Base-by-base conservation (phyloP, 2,329 filamentous ascomycete species). In the Fusarium udum region DNA sequence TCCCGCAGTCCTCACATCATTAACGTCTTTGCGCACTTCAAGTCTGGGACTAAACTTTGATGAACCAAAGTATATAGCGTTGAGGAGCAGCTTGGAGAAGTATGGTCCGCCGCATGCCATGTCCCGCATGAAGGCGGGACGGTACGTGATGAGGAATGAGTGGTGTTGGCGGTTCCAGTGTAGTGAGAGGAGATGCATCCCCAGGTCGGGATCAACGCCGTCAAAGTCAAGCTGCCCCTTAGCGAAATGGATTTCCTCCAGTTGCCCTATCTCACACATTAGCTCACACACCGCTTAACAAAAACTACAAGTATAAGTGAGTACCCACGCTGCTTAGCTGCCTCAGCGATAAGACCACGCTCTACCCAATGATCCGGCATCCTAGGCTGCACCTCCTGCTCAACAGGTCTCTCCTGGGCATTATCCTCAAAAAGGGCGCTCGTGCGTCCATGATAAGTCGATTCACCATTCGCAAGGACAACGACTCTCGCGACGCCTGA, bases 161-260 rank as follows among this genome's bases (percentile, higher is more conserved):
- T 86, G 82, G 65, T 88, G 86, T 67, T 88, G 87, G 7, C 87
- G 83, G 73, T 87, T 88, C 86, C 87, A 89, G 64, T 88, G 85
- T 2, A 89, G 72, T 1, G 82, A 81, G 1, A 89, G 77, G 11
- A 89, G 75, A 43, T 88, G 85, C 79, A 88, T 83, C 4, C 83
- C 87, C 14, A 88, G 71, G 13, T 88, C 85, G 0, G 86, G 84
- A 42, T 87, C 84, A 2, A 89, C 83, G 3, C 87, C 87, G 72
- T 89, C 87, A 75, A 90, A 89, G 73, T 90, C 87, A 7, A 89
- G 81, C 60, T 84, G 84, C 3, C 82, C 83, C 22, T 82, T 78
- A 9, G 81, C 78, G 45, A 84, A 81, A 68, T 88, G 85, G 61
- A 88, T 78, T 1, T 82, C 80, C 63, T 89, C 87, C 15, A 88